Evolutionary conservation across 192 early-diverging fungal genomes (phyloP), one percentile per base, ranked within the genome.

Genomic region (Dissophora ornata): DNA sequence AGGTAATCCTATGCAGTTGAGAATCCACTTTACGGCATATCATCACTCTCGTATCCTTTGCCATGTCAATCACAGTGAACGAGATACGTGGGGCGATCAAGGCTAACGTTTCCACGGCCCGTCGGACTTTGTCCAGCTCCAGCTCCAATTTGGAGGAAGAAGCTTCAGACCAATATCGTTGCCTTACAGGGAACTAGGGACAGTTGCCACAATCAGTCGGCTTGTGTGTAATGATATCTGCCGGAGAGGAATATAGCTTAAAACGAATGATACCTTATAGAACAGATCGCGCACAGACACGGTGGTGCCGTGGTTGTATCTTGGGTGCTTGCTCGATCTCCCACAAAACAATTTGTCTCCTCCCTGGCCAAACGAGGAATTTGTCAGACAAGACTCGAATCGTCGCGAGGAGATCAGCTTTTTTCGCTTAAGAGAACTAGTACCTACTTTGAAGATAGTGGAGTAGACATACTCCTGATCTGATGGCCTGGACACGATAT

Each of bases 261-360:
- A 38, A 12, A 47, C 10, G 16, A 22, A n/a, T 18, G n/a, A 3
- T 81, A 91, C 90, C 60, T 85, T 91, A 68, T 86, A 89, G 45
- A 92, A 92, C 8, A 92, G 44, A 67, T 92, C 89, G 8, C 81
- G 73, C n/a, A 88, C 83, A 18, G 81, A 73, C 0, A 90, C 80
- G 6, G 83, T 88, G 3, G 91, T 90, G 18, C 91, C 91, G 26
- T 84, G 69, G 28, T 69, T 69, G 50, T 52, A 67, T 10, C 71
- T 62, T 3, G 56, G 67, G 13, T 48, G 55, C 26, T 69, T 67
- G 52, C 52, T 69, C 30, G 83, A 78, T 18, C 45, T 51, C 2
- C 87, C 87, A 29, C 75, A 74, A 40, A 79, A 78, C 41, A 90
- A 19, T 10, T 48, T 57, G 6, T 75, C 80, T 25, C 87, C 87